Conservation (phyloP, 192 early-diverging fungal genomes). For the Kickxella alabastrina region DNA sequence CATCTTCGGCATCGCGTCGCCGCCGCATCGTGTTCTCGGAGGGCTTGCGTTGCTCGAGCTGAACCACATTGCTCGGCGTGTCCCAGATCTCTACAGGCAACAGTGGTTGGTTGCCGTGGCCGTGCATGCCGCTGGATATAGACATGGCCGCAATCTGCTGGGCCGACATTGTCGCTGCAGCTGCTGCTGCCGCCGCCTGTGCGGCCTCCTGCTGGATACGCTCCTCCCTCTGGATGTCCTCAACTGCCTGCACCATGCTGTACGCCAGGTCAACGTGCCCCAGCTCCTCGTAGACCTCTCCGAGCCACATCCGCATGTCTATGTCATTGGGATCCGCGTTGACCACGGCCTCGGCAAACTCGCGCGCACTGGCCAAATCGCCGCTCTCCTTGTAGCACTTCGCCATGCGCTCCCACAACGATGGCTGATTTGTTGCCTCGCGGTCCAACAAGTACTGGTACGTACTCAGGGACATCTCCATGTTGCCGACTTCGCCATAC, state of each 20-base stretch:
- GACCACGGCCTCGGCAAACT: constrained; percentile 51
- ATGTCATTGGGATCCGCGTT: constrained; percentile 54
- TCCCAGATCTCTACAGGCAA: constrained; percentile 1
- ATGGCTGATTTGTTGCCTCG: constrained; percentile 20
- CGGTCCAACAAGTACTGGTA: constrained; percentile 14
- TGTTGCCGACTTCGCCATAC: constrained; percentile 13
- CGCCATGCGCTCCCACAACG: constrained; percentile 58
- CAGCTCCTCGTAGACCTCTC: constrained; percentile 61
- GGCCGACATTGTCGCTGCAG: not conserved
- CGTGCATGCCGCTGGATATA: not conserved
- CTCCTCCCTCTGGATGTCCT: constrained; percentile 22
- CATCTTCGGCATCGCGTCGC: constrained; percentile 22
- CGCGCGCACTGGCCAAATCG: constrained; percentile 52
- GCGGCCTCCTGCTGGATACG: not conserved
- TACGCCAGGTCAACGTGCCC: constrained; percentile 45
- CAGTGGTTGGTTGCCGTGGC: not conserved
- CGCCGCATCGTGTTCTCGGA: constrained; percentile 17
- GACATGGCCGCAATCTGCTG: not conserved
- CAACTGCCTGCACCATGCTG: constrained; percentile 32
- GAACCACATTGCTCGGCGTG: constrained; percentile 1
- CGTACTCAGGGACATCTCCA: constrained; percentile 19
- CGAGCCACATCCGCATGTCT: constrained; percentile 59
- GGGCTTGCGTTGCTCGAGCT: constrained; percentile 15
- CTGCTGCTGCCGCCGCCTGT: not conserved
- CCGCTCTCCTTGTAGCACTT: constrained; percentile 59